phyloP scores from a whole-genome alignment of 441 rosid genomes.

The Erodium trifolium region DNA sequence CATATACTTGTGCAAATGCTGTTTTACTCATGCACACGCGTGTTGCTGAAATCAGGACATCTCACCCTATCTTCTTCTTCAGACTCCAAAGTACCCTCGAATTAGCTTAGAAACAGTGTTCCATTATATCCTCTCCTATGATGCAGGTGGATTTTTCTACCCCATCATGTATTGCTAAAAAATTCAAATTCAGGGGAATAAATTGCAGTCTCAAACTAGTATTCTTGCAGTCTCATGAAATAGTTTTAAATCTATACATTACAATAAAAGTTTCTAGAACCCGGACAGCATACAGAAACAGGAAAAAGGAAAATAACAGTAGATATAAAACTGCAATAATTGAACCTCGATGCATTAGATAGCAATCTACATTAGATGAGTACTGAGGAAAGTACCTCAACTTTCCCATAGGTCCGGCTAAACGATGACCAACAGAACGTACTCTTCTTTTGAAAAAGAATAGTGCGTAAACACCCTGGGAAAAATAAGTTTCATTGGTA shows the following conservation, averaged over 20 bases:
- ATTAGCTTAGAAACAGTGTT: background rate
- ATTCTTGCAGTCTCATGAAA: background rate
- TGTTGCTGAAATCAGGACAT: background rate
- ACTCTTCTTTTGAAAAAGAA: conserved; percentile 91
- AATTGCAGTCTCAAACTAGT: background rate
- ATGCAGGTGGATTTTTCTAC: too few relatives aligned
- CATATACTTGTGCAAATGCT: background rate
- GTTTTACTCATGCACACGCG: background rate
- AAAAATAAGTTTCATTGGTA: conserved; percentile 18
- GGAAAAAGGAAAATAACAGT: background rate
- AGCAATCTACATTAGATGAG: background rate
- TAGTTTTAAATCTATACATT: background rate
- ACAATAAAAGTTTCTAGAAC: background rate
- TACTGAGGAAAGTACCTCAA: conserved; percentile 48
- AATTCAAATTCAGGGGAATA: background rate
- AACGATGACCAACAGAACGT: conserved; percentile 74
- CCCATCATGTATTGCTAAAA: background rate
- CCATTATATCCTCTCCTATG: background rate
- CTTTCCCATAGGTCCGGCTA: conserved; percentile 88
- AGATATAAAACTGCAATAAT: background rate
- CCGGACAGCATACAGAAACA: conserved; percentile 2
- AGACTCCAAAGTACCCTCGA: background rate
- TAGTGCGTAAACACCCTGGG: conserved; percentile 86
- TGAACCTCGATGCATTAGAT: background rate
- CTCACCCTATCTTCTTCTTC: background rate